Conservation (phyloP, 2,329 filamentous ascomycete genomes). For the Aspergillus eucalypticola region DNA sequence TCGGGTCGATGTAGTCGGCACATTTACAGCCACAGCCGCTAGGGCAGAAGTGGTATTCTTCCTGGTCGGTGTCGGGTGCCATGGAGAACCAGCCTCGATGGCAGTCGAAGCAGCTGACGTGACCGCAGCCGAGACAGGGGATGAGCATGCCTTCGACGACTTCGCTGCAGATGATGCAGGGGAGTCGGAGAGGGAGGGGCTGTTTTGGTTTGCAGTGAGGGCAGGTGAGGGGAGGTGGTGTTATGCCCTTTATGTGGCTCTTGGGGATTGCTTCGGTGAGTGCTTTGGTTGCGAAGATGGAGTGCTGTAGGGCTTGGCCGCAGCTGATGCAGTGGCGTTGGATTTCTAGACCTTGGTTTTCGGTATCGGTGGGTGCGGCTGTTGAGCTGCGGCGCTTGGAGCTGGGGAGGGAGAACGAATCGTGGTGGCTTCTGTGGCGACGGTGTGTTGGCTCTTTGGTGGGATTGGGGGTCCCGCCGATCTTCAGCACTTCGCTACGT, state of each 20-base stretch:
- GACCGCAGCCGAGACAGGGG: slow-evolving; percentile 51
- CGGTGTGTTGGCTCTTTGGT: slow-evolving; percentile 28
- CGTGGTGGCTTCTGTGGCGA: slow-evolving; percentile 30
- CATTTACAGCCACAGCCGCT: slow-evolving; percentile 52
- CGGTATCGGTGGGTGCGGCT: slow-evolving; percentile 6
- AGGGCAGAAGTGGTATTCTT: slow-evolving; percentile 40
- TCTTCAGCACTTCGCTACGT: slow-evolving; percentile 60
- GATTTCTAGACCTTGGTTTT: slow-evolving; percentile 40
- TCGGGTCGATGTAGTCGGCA: slow-evolving; percentile 37
- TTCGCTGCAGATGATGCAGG: slow-evolving; percentile 48
- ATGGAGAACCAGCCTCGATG: slow-evolving; percentile 45
- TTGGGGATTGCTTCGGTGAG: slow-evolving; percentile 23
- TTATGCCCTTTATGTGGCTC: slow-evolving; percentile 21
- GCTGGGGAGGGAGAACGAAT: slow-evolving; percentile 26
- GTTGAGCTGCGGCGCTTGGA: slow-evolving; percentile 17
- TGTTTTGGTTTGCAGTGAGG: slow-evolving; percentile 38
- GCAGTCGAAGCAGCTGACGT: slow-evolving; percentile 49
- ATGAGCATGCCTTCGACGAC: slow-evolving; percentile 47
- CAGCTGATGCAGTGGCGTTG: slow-evolving; percentile 46
- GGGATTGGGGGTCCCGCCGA: slow-evolving; percentile 48
- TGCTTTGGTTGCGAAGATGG: slow-evolving; percentile 35
- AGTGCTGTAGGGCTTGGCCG: slow-evolving; percentile 38
- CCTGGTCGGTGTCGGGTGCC: slow-evolving; percentile 15
- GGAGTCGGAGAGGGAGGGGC: slow-evolving; percentile 36
- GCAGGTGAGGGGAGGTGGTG: slow-evolving; percentile 30